These are phyloP conservation scores for Dillenia suffruticosa DNA, from an alignment of 164 flowering plant species.

Conservation along the genomic window DNA sequence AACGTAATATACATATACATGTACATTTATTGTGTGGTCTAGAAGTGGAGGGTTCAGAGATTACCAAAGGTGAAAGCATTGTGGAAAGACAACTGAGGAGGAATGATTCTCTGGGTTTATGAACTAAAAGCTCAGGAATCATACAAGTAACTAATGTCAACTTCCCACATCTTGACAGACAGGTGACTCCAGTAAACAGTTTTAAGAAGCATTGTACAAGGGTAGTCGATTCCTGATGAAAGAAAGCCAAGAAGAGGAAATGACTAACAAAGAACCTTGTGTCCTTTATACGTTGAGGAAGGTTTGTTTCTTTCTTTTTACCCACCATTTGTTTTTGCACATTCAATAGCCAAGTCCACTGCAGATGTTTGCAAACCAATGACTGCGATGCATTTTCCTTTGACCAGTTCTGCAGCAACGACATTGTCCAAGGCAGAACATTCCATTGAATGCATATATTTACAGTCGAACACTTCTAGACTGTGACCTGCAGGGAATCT, in stretches of 20 bases:
- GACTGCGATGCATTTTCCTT: conserved; percentile 23
- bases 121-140: conserved; percentile 20
- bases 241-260: too few species aligned
- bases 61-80: conserved; percentile 41
- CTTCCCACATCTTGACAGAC: too few species aligned
- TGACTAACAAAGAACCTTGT: too few species aligned
- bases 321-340: conserved; percentile 25
- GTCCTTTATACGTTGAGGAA: too few species aligned
- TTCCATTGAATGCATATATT: conserved; percentile 35
- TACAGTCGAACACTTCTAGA: conserved; percentile 28
- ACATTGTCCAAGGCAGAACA: conserved; percentile 27
- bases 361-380: conserved; percentile 33
- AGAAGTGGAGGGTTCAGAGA: neutral
- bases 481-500: conserved; percentile 21
- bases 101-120: conserved; percentile 27
- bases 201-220: conserved; percentile 34
- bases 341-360: conserved; percentile 28
- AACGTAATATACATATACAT: too few species aligned
- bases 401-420: conserved; percentile 23
- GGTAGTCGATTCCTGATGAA: conserved; percentile 22
- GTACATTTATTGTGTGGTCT: too few species aligned
- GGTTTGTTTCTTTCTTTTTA: neutral
- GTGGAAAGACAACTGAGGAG: conserved; percentile 20
- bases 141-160: conserved; percentile 17
- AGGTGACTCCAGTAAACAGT: conserved; percentile 31